A percentile compares a stretch with the other conserved stretches of the same genome.
These are phyloP conservation scores for Pythium brassicae DNA, from an alignment of 352 stramenopile species.

Conservation along the genomic window DNA sequence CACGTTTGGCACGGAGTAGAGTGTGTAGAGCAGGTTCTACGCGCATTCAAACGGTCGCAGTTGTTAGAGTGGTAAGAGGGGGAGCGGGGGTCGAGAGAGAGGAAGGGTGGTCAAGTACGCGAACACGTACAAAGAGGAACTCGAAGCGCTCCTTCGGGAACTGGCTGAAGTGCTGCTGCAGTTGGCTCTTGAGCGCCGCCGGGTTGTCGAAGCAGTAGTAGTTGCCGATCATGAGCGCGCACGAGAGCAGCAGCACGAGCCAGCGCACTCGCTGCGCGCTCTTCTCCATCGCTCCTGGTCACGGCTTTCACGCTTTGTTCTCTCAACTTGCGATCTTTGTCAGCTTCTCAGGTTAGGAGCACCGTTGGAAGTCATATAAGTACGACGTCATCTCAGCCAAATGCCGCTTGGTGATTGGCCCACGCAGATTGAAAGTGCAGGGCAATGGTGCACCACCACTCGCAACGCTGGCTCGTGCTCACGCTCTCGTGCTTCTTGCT, in stretches of 20 bases:
- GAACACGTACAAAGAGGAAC: constrained; percentile 66
- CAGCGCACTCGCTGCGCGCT: constrained; percentile 72
- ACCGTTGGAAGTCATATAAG: neutral
- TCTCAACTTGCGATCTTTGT: neutral
- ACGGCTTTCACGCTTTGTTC: neutral
- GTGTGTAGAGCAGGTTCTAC: constrained; percentile 91
- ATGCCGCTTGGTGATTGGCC: neutral
- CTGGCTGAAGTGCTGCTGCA: constrained; percentile 81
- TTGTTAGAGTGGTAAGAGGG: neutral
- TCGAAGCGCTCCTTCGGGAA: constrained; percentile 74
- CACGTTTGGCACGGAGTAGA: constrained; percentile 93
- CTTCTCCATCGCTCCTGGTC: constrained; percentile 54
- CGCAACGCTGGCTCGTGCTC: constrained; percentile 83
- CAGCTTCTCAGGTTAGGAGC: neutral
- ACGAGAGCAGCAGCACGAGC: constrained; percentile 86
- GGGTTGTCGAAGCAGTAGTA: constrained; percentile 92
- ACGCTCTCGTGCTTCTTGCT: constrained; percentile 83
- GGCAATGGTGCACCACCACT: constrained; percentile 54
- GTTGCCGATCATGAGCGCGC: constrained; percentile 86
- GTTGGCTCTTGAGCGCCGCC: constrained; percentile 79
- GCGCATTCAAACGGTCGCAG: neutral
- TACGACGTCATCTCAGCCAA: neutral
- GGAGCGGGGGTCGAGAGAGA: neutral
- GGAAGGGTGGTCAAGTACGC: no score
- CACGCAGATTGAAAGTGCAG: neutral